A percentile compares a stretch with the other conserved stretches of the same genome.
Conservation (phyloP, 2,329 filamentous ascomycete genomes). For the Cytospora schulzeri region DNA sequence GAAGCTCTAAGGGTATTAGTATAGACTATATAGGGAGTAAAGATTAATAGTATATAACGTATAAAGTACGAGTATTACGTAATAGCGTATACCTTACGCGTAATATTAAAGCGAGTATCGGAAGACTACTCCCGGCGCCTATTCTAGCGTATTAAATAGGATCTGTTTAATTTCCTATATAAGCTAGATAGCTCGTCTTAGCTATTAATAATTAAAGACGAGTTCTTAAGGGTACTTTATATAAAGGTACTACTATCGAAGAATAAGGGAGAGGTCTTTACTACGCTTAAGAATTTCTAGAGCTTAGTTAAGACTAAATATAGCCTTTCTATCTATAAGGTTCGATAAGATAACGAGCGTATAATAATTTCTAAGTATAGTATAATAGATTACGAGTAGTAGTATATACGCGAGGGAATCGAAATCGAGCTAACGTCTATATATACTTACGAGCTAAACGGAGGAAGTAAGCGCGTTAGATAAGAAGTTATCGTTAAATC, state of each 20-base stretch:
- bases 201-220: too few relatives aligned
- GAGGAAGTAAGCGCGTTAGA: too few relatives aligned
- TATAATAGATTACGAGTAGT: background rate
- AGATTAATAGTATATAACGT: background rate
- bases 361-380: background rate
- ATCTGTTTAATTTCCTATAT: too few relatives aligned
- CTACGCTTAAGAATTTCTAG: too few relatives aligned
- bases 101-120: too few relatives aligned
- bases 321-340: background rate
- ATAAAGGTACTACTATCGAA: too few relatives aligned
- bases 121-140: too few relatives aligned
- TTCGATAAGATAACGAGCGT: background rate
- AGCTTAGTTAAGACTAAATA: background rate
- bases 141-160: too few relatives aligned
- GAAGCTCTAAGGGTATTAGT: background rate
- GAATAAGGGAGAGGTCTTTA: too few relatives aligned
- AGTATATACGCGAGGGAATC: background rate
- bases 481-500: too few relatives aligned
- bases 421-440: background rate
- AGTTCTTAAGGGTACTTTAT: too few relatives aligned
- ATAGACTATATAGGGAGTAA: background rate
- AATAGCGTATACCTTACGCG: background rate
- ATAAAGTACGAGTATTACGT: background rate
- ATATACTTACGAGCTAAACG: background rate
- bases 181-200: too few relatives aligned